Percentiles rank a stretch among this genome's conserved stretches.
Evolutionary conservation across 805 yeast species (phyloP).

Genomic region (Ogataea pignaliae): DNA sequence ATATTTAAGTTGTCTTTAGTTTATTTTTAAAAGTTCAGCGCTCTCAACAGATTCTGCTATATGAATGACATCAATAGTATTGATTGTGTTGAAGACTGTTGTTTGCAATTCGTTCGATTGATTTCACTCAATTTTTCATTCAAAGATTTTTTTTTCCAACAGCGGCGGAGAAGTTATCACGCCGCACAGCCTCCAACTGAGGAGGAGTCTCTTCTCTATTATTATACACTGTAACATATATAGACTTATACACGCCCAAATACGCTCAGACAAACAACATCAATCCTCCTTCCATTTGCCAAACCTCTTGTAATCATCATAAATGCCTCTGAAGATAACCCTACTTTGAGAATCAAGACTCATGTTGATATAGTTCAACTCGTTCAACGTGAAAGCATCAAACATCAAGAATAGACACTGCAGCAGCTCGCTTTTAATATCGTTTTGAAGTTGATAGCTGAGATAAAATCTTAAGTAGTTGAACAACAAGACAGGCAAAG

Average conservation of each 20-base stretch:
- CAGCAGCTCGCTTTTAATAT: conserved; percentile 44
- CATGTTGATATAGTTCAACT: conserved; percentile 56
- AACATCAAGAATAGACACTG: conserved; percentile 59
- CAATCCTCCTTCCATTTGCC: conserved; percentile 79
- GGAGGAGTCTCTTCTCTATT: too few species aligned
- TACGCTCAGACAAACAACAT: neutral
- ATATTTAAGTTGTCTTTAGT: too few species aligned
- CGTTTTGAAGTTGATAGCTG: conserved; percentile 41
- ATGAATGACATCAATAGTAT: too few species aligned
- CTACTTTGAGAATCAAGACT: conserved; percentile 68
- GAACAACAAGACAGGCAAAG: conserved; percentile 54
- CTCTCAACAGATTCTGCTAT: too few species aligned
- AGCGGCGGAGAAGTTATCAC: too few species aligned
- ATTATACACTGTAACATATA: too few species aligned
- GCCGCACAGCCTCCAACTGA: too few species aligned
- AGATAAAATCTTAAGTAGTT: conserved; percentile 56
- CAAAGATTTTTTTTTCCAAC: too few species aligned
- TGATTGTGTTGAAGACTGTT: too few species aligned
- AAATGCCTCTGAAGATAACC: conserved; percentile 59
- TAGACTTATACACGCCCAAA: neutral
- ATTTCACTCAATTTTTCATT: too few species aligned
- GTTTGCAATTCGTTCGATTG: too few species aligned
- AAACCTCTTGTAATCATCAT: conserved; percentile 64
- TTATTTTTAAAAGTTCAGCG: too few species aligned
- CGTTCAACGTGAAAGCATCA: conserved; percentile 64